Percentiles rank a stretch among this genome's conserved stretches.
These are phyloP conservation scores for Fusarium bactridioides DNA, from an alignment of 2,329 filamentous ascomycete genomes.

Conservation along the genomic window DNA sequence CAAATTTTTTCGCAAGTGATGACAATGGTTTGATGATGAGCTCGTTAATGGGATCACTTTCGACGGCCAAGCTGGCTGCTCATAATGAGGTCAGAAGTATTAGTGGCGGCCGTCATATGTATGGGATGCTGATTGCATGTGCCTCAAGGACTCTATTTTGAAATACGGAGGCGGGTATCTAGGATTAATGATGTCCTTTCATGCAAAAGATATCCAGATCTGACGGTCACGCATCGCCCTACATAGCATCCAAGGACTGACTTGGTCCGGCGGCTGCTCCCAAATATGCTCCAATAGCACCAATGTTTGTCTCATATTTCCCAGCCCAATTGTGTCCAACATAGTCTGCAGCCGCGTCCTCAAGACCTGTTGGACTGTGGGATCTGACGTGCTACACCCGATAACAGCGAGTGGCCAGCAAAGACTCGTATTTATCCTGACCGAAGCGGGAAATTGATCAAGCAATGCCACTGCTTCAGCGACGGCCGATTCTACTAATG, in stretches of 20 bases:
- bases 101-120: neutral
- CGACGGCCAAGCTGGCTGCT: neutral
- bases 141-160: slow-evolving; percentile 13
- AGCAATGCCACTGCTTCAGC: slow-evolving; percentile 44
- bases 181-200: slow-evolving; percentile 15
- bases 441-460: slow-evolving; percentile 43
- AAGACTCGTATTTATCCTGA: slow-evolving; percentile 51
- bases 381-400: slow-evolving; percentile 48
- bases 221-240: slow-evolving; percentile 55
- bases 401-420: slow-evolving; percentile 52
- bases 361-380: slow-evolving; percentile 48
- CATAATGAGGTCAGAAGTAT: neutral
- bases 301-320: slow-evolving; percentile 55
- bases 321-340: slow-evolving; percentile 51
- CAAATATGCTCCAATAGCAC: slow-evolving; percentile 54
- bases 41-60: neutral
- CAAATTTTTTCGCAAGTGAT: too few species aligned
- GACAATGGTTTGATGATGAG: neutral
- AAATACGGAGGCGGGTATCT: slow-evolving; percentile 18
- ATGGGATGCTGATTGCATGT: neutral
- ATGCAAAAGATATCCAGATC: slow-evolving; percentile 60
- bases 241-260: slow-evolving; percentile 54
- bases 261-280: slow-evolving; percentile 43
- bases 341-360: slow-evolving; percentile 46
- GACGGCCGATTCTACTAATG: slow-evolving; percentile 43